Evolutionary conservation across 2,329 filamentous ascomycete genomes (phyloP).

Genomic region (Ophiocordyceps australis): DNA sequence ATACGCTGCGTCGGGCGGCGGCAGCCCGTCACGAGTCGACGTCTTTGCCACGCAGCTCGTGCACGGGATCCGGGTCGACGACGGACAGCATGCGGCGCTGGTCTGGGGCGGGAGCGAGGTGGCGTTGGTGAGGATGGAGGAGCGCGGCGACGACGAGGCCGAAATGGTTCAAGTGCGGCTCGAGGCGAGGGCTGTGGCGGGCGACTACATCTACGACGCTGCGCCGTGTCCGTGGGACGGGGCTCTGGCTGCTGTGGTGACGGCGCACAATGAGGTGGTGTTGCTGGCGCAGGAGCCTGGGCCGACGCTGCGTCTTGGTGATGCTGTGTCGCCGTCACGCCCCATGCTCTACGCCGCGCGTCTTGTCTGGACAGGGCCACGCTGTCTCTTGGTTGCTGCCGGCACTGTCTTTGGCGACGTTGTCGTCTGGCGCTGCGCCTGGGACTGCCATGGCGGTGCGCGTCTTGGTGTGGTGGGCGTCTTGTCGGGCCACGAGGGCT

Average conservation of each 20-base stretch:
- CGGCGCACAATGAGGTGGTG: slow-evolving; percentile 73
- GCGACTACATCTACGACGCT: slow-evolving; percentile 67
- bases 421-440: slow-evolving; percentile 6
- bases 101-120: slow-evolving; percentile 54
- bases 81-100: too few species aligned
- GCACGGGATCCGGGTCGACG: slow-evolving; percentile 55
- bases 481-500: slow-evolving; percentile 65
- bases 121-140: slow-evolving; percentile 14
- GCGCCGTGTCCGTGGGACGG: slow-evolving; percentile 26
- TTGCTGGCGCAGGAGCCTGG: slow-evolving; percentile 19
- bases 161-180: slow-evolving; percentile 2
- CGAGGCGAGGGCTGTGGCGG: slow-evolving; percentile 23
- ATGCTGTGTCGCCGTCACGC: slow-evolving; percentile 45
- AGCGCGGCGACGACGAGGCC: slow-evolving; percentile 6
- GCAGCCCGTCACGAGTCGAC: slow-evolving; percentile 17
- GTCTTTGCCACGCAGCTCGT: slow-evolving; percentile 54
- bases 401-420: slow-evolving; percentile 94
- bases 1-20: slow-evolving; percentile 21
- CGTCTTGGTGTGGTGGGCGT: slow-evolving; percentile 12
- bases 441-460: too few species aligned
- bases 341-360: slow-evolving; percentile 81
- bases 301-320: slow-evolving; percentile 20
- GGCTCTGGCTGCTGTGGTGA: slow-evolving; percentile 43
- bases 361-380: slow-evolving; percentile 39
- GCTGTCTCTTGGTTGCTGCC: slow-evolving; percentile 56